Evolutionary conservation across 1,284 basidiomycete genomes (phyloP).

Genomic region (Cryptococcus sp.): DNA sequence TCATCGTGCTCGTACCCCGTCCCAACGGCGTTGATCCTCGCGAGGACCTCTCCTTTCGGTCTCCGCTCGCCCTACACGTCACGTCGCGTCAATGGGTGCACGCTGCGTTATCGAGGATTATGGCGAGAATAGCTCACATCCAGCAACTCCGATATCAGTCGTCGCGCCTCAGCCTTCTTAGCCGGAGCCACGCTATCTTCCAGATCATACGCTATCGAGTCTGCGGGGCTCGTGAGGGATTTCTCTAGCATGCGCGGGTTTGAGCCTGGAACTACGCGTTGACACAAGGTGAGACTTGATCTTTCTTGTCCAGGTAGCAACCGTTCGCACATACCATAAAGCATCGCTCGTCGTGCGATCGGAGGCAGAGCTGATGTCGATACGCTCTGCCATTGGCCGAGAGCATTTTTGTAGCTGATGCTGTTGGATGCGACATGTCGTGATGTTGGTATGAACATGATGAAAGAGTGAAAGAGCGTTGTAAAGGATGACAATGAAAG

Average conservation of each 20-base stretch:
- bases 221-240: slow-evolving; percentile 65
- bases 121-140: slow-evolving; percentile 30
- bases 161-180: slow-evolving; percentile 67
- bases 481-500: too few species aligned
- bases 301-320: neutral
- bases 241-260: slow-evolving; percentile 79
- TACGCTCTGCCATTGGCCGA: neutral
- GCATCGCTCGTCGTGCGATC: slow-evolving; percentile 43
- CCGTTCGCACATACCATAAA: slow-evolving; percentile 39
- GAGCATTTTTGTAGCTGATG: too few species aligned
- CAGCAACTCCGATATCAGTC: slow-evolving; percentile 63
- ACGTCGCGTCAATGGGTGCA: too few species aligned
- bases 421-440: too few species aligned
- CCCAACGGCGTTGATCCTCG: slow-evolving; percentile 73
- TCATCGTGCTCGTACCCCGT: slow-evolving; percentile 73
- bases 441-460: too few species aligned
- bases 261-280: slow-evolving; percentile 66
- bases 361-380: slow-evolving; percentile 12
- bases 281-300: neutral
- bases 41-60: slow-evolving; percentile 61
- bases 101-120: too few species aligned
- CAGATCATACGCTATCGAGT: slow-evolving; percentile 80
- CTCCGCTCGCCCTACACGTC: slow-evolving; percentile 23
- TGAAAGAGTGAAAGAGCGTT: too few species aligned
- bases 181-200: slow-evolving; percentile 76